These are phyloP conservation scores for Arabidopsis arenosa DNA, from an alignment of 345 rosid species.

Conservation along the genomic window DNA sequence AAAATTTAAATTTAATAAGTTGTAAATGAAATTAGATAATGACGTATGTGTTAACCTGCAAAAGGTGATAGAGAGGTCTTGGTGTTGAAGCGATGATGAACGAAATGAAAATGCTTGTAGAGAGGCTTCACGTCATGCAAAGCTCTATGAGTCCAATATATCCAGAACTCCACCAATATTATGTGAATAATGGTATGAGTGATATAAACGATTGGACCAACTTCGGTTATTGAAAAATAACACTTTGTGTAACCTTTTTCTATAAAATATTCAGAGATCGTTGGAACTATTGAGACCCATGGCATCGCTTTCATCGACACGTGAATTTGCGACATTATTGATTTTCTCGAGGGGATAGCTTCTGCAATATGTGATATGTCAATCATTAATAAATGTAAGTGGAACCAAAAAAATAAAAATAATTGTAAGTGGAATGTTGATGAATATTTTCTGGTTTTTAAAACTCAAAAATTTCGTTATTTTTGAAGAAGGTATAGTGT, in stretches of 20 bases:
- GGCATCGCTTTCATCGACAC: constrained; percentile 25
- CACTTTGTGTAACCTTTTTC: constrained; percentile 23
- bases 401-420: background rate
- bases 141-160: constrained; percentile 25
- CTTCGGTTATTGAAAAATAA: constrained; percentile 20
- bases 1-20: no score
- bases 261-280: constrained; percentile 14
- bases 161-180: constrained; percentile 2
- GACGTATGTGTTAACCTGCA: background rate
- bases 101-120: constrained; percentile 19
- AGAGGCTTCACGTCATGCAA: constrained; percentile 25
- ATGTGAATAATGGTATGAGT: constrained; percentile 1
- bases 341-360: background rate
- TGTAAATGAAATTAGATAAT: no score
- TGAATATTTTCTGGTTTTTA: no score
- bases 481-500: no score
- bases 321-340: background rate
- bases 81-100: constrained; percentile 18
- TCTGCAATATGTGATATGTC: constrained; percentile 18
- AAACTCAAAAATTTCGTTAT: no score
- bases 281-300: constrained; percentile 3
- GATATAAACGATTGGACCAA: constrained; percentile 18
- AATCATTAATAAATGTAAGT: background rate
- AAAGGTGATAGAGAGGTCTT: constrained; percentile 26
- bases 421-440: no score